Conservation (phyloP, 768 basidiomycete species). For the Tulasnella sp. region DNA sequence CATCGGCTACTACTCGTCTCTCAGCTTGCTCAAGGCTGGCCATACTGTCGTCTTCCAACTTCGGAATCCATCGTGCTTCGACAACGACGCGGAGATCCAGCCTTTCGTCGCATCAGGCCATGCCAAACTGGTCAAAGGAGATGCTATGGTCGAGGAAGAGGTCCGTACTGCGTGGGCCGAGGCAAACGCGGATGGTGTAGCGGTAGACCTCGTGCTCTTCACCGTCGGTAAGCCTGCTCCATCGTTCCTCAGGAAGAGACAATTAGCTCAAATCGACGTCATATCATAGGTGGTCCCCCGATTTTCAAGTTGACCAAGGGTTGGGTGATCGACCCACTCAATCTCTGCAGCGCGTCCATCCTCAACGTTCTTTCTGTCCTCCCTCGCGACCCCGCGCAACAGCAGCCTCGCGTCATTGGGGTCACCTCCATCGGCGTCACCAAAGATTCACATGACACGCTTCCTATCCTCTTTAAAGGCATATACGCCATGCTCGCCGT, state of each 20-base stretch:
- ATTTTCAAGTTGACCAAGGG: background rate
- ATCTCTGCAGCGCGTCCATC: background rate
- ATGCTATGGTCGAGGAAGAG: background rate
- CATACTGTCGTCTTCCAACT: constrained; percentile 11
- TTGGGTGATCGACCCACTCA: background rate
- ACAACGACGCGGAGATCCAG: constrained; percentile 13
- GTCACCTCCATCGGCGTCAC: constrained; percentile 55
- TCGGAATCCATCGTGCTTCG: constrained; percentile 7
- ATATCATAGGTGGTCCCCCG: background rate
- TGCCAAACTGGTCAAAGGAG: constrained; percentile 14
- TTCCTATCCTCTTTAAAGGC: constrained; percentile 49
- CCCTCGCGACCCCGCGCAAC: constrained; percentile 36
- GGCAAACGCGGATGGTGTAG: background rate
- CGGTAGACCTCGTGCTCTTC: constrained; percentile 14
- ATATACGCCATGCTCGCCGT: constrained; percentile 44
- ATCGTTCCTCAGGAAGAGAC: background rate
- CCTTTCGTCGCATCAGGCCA: constrained; percentile 13
- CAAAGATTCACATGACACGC: constrained; percentile 40
- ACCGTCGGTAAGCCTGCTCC: constrained; percentile 9
- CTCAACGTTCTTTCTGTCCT: background rate
- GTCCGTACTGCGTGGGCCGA: constrained; percentile 11
- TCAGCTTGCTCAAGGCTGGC: background rate
- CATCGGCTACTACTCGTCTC: constrained; percentile 16
- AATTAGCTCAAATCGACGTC: background rate
- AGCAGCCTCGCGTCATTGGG: constrained; percentile 49